A percentile compares a stretch with the other conserved stretches of the same genome.
phyloP scores from a whole-genome alignment of 768 basidiomycete species.

The Roridomyces roridus region DNA sequence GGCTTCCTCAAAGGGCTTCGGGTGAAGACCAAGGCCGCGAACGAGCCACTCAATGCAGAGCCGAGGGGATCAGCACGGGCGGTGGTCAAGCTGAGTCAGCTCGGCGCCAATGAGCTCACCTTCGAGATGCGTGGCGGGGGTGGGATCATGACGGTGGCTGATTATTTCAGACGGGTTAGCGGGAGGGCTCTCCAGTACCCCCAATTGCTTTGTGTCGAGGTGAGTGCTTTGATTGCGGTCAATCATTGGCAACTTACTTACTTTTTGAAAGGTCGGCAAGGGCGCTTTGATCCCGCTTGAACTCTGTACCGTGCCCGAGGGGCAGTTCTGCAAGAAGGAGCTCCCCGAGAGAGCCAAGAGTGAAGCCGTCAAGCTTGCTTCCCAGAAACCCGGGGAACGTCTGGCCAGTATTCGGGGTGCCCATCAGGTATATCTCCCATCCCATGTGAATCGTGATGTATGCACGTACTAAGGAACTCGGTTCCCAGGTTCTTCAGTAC shows the following conservation, averaged over 20 bases:
- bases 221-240: slow-evolving; percentile 27
- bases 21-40: slow-evolving; percentile 35
- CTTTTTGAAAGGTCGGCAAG: slow-evolving; percentile 54
- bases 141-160: slow-evolving; percentile 51
- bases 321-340: slow-evolving; percentile 77
- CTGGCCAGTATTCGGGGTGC: slow-evolving; percentile 61
- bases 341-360: slow-evolving; percentile 71
- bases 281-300: slow-evolving; percentile 74
- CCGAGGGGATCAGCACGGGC: slow-evolving; percentile 49
- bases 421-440: slow-evolving; percentile 46
- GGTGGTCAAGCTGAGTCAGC: slow-evolving; percentile 58
- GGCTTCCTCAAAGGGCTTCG: slow-evolving; percentile 44
- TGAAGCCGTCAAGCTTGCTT: slow-evolving; percentile 69
- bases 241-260: neutral
- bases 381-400: slow-evolving; percentile 64
- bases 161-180: slow-evolving; percentile 27
- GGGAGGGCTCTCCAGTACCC: slow-evolving; percentile 51
- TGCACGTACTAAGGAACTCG: too few relatives aligned
- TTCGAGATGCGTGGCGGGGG: slow-evolving; percentile 59
- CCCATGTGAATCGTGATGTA: too few relatives aligned
- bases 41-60: slow-evolving; percentile 16
- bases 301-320: slow-evolving; percentile 62
- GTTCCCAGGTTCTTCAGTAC: slow-evolving; percentile 43
- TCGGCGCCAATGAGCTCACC: slow-evolving; percentile 51
- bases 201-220: slow-evolving; percentile 61